A percentile compares a stretch with the other conserved stretches of the same genome.
These are phyloP conservation scores for Trichoderma koningii DNA, from an alignment of 2,329 filamentous ascomycete genomes.

Conservation along the genomic window DNA sequence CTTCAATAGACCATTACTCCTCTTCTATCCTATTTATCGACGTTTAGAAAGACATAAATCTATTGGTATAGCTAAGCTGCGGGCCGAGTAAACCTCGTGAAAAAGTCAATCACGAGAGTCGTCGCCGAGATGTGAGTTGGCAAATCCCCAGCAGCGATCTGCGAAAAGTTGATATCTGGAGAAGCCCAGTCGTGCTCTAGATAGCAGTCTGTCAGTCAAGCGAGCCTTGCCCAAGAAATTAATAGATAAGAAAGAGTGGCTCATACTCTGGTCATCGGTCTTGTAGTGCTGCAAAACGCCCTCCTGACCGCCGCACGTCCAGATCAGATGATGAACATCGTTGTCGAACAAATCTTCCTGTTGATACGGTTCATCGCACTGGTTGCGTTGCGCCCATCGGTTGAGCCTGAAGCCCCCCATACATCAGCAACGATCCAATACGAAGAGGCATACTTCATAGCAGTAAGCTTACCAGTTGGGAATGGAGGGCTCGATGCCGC, in stretches of 20 bases:
- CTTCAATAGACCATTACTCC: not conserved
- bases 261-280: conserved; percentile 43
- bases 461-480: conserved; percentile 35
- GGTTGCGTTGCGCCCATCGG: conserved; percentile 47
- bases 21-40: not conserved
- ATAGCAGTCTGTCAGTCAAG: not conserved
- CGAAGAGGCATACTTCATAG: not conserved
- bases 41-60: not conserved
- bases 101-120: conserved; percentile 49
- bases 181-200: conserved; percentile 49
- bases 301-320: conserved; percentile 44
- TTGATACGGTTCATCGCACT: conserved; percentile 38
- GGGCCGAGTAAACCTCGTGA: conserved; percentile 40
- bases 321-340: conserved; percentile 47
- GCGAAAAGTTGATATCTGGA: conserved; percentile 48
- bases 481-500: conserved; percentile 46
- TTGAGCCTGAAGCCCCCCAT: conserved; percentile 37
- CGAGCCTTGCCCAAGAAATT: not conserved
- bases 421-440: not conserved
- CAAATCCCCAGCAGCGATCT: conserved; percentile 43
- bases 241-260: too few relatives aligned
- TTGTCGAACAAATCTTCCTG: conserved; percentile 41
- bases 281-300: conserved; percentile 49
- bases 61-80: not conserved
- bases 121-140: conserved; percentile 49